Evolutionary conservation across 2,329 filamentous ascomycete genomes (phyloP).

Genomic region (Aspergillus phoenicis): DNA sequence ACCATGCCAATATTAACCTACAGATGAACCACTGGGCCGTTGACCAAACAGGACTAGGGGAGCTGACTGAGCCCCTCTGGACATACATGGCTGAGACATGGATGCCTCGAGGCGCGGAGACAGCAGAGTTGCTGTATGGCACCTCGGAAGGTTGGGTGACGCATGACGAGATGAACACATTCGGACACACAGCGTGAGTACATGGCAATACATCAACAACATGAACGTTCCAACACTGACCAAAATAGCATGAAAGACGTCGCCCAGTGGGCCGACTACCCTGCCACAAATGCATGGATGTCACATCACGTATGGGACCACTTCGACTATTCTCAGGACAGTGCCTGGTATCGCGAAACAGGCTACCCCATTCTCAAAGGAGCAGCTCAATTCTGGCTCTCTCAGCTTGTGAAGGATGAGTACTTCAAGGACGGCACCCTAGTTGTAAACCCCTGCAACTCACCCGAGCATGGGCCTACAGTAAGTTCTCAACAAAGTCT

Average conservation of each 20-base stretch:
- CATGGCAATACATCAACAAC: too few species aligned
- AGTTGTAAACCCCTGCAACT: constrained; percentile 62
- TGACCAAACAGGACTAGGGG: constrained; percentile 55
- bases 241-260: constrained; percentile 45
- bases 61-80: constrained; percentile 52
- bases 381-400: constrained; percentile 59
- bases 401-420: constrained; percentile 54
- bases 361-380: constrained; percentile 60
- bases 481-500: background rate
- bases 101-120: constrained; percentile 57
- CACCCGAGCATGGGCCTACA: constrained; percentile 59
- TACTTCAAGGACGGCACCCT: constrained; percentile 56
- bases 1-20: constrained; percentile 62
- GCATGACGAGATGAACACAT: constrained; percentile 62
- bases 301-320: constrained; percentile 62
- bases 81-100: constrained; percentile 58
- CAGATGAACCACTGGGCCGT: constrained; percentile 65
- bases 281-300: constrained; percentile 57
- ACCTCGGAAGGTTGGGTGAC: constrained; percentile 56
- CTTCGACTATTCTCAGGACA: constrained; percentile 57
- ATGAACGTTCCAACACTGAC: background rate
- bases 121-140: constrained; percentile 57
- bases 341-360: constrained; percentile 45
- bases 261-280: constrained; percentile 42
- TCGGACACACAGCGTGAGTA: constrained; percentile 54